Evolutionary conservation across 225 moss, liverwort and hornwort species (phyloP), one percentile per base, ranked within the genome.

Genomic region (Bryoerythrophyllum caledonicum): DNA sequence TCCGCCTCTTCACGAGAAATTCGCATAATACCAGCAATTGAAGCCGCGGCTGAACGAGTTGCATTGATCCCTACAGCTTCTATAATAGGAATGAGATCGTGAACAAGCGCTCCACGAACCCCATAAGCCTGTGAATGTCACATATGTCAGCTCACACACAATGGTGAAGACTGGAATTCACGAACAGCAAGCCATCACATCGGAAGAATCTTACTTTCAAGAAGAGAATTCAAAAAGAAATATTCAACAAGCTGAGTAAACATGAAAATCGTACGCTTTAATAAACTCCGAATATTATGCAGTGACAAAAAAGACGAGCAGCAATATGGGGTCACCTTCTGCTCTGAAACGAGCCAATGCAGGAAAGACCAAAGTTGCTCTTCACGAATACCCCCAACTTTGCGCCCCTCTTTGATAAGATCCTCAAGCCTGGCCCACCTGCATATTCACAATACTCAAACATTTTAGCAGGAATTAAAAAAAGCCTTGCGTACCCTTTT

Each of bases 311-410:
- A 53, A 60, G 40, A 46, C 44, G 71, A 66, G 63, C 62, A 16
- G 51, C 10, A 64, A 64, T 40, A 78, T 34, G 34, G 40, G 28
- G 26, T 63, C 74, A 90, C 90, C 90, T 90, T 82, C 73, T 83
- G 82, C 79, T 90, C 90, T 63, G 87, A 88, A 63, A 90, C 88
- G 64, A 87, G 87, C 90, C 90, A 90, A 85, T 88, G 90, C 72
- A 90, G 62, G 70, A 90, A 85, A 65, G 87, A 85, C 90, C 90
- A 90, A 27, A 90, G 83, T 79, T 90, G 90, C 67, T 90, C 90
- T 72, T 90, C 87, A 55, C 85, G 80, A 62, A 90, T 90, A 16
- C 87, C 87, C 61, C 88, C 90, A 54, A 87, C 87, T 78, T 90
- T 90, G 46, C 85, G 85, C 48, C 90, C 90, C 75, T 90, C 76